Base-by-base conservation (phyloP, 768 basidiomycete genomes). In the Myochromella boudieri region DNA sequence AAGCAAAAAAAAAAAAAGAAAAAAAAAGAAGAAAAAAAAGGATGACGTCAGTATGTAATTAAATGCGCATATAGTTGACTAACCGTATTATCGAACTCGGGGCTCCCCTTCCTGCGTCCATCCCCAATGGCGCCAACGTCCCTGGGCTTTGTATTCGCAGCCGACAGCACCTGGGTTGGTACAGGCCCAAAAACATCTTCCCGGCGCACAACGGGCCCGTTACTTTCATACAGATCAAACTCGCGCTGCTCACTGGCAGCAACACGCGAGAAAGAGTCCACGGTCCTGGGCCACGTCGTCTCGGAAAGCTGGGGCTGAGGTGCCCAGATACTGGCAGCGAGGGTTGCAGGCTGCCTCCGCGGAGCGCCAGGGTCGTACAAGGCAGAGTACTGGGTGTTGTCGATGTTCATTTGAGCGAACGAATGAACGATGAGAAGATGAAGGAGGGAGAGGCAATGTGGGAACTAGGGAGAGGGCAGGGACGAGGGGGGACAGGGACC, bases 61-160 rank as follows among this genome's bases (percentile, higher is more conserved):
- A n/a, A n/a, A n/a, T n/a, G n/a, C n/a, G n/a, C n/a, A n/a, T n/a
- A n/a, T n/a, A n/a, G n/a, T n/a, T n/a, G 0, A 47, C 51, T 8
- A 11, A 55, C 54, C 20, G 51, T 51, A 31, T 56, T 43, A 10
- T 53, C 81, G 37, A 76, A 76, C 37, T 75, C 78, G 22, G 83
- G 77, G 38, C 69, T 76, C 42, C 67, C 70, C 62, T 76, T 82
- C 66, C 82, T 87, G 55, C 86, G 78, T 12, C 87, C 88, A 57
- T 91, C 89, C 37, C 88, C 89, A 60, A 91, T 83, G 59, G 86
- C 85, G 4, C 88, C 87, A 40, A 89, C 71, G 53, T 78, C 80
- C 51, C 71, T 73, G 24, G 59, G 55, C 45, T 33, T 53, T 38
- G 55, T 51, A 25, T 56, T 1, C 33, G 31, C 25, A 39, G 48